Base-by-base conservation (phyloP, 163 green algal genomes). In the Volvox carteri region DNA sequence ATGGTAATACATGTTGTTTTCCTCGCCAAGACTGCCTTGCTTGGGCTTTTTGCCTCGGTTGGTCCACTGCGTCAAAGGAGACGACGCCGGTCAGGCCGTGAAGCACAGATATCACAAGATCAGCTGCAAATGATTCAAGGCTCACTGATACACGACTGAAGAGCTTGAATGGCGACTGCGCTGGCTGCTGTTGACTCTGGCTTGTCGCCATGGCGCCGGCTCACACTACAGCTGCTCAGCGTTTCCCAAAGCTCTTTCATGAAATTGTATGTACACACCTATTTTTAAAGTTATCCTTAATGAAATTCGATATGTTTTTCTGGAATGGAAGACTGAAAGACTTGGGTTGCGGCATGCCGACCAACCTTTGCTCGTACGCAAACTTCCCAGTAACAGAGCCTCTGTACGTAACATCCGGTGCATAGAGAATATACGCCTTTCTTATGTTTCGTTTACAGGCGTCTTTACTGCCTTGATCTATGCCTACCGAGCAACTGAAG, bases 1-100 rank as follows among this genome's bases (percentile, higher is more conserved):
- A 58, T 84, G 72, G 30, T 70, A 89, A 12, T 89, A 89, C 84
- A 89, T 89, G 19, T 77, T 89, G 84, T 84, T 84, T 21, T 89
- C 84, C 41, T 89, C 84, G 54, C 84, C 84, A 8, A 89, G 33
- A 4, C 21, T 84, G 30, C 50, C 84, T 30, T 84, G 52, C 39
- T 84, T 89, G 28, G 42, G 1, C 41, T 77, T 77, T 23, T 84
- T 84, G 54, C 30, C 30, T 1, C 54, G 37, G n/a, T 68, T 89
- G 16, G 8, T 42, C 70, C 72, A 89, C 84, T 89, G 84, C n/a
- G 30, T 39, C 23, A n/a, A 73, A 37, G 28, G 67, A 54, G 28
- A 35, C 21, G 33, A 21, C 30, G 1, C 12, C 50, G 30, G 75
- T 81, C 44, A 65, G 50, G 7, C 23, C 1, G 6, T 18, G 18